Conservation (phyloP, 768 basidiomycete species). For the Plicaturopsis crispa region DNA sequence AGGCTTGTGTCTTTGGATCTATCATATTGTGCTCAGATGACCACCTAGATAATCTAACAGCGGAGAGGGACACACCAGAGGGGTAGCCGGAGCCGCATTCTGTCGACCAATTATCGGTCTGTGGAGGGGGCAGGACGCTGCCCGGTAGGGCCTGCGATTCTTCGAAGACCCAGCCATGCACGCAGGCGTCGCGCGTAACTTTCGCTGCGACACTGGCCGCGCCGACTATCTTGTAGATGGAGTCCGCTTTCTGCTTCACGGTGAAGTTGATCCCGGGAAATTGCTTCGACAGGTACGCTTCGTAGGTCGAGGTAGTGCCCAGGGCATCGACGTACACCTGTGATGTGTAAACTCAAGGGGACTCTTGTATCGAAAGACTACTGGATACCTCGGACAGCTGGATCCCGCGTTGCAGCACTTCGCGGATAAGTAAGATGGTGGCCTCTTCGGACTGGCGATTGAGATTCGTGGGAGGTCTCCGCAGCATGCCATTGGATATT, state of each 20-base stretch:
- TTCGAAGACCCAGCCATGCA: conserved; percentile 81
- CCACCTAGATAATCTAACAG: background rate
- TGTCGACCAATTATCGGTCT: conserved; percentile 22
- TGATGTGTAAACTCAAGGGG: background rate
- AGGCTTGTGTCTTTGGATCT: conserved; percentile 92
- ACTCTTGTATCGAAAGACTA: background rate
- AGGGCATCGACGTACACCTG: conserved; percentile 95
- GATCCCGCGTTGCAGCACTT: conserved; percentile 77
- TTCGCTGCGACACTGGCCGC: conserved; percentile 98
- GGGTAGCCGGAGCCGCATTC: conserved; percentile 86
- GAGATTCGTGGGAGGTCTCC: conserved; percentile 74
- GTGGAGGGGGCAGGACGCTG: background rate
- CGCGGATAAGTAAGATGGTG: conserved; percentile 81
- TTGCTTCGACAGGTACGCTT: conserved; percentile 68
- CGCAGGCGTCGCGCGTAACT: conserved; percentile 87
- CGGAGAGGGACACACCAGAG: conserved; percentile 43
- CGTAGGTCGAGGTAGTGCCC: conserved; percentile 80
- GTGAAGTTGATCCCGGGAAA: conserved; percentile 87
- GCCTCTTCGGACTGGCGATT: conserved; percentile 87
- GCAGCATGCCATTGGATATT: conserved; percentile 89
- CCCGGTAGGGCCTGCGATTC: no score
- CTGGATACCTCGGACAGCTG: conserved; percentile 61
- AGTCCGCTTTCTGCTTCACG: conserved; percentile 89
- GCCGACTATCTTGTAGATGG: conserved; percentile 93
- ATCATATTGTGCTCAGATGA: conserved; percentile 2